A percentile compares a stretch with the other conserved stretches of the same genome.
These are phyloP conservation scores for Sordariomycetes sp. DNA, from an alignment of 2,329 filamentous ascomycete genomes.

Conservation along the genomic window DNA sequence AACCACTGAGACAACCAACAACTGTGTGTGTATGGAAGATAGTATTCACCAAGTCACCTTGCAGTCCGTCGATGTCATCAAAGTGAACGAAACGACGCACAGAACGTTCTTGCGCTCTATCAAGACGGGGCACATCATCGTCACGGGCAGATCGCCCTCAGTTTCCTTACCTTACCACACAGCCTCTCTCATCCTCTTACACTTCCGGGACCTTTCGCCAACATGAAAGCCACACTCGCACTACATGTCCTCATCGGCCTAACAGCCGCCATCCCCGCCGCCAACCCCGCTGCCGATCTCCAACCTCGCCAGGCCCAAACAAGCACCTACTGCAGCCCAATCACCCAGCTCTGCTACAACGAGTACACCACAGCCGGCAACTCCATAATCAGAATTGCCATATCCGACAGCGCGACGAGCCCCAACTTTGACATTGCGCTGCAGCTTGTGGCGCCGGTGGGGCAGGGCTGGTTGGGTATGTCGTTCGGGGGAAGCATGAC, in stretches of 20 bases:
- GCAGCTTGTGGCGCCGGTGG: conserved; percentile 8
- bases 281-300: background rate
- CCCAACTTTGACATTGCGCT: conserved; percentile 9
- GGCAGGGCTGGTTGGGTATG: conserved; percentile 10
- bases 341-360: conserved; percentile 5
- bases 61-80: background rate
- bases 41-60: background rate
- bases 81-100: background rate
- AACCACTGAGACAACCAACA: background rate
- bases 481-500: conserved; percentile 11
- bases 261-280: background rate
- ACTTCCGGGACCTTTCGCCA: background rate
- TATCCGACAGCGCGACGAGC: conserved; percentile 5
- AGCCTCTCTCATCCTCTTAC: background rate
- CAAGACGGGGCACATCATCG: background rate
- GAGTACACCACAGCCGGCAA: background rate
- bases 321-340: conserved; percentile 3
- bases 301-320: background rate
- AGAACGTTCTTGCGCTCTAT: background rate
- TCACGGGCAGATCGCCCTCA: background rate
- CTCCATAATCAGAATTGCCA: conserved; percentile 7
- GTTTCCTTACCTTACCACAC: background rate
- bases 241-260: background rate
- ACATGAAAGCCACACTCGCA: background rate
- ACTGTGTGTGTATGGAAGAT: background rate